Evolutionary conservation across 2,329 filamentous ascomycete species (phyloP).

Genomic region (Westerdykella aurantiaca): DNA sequence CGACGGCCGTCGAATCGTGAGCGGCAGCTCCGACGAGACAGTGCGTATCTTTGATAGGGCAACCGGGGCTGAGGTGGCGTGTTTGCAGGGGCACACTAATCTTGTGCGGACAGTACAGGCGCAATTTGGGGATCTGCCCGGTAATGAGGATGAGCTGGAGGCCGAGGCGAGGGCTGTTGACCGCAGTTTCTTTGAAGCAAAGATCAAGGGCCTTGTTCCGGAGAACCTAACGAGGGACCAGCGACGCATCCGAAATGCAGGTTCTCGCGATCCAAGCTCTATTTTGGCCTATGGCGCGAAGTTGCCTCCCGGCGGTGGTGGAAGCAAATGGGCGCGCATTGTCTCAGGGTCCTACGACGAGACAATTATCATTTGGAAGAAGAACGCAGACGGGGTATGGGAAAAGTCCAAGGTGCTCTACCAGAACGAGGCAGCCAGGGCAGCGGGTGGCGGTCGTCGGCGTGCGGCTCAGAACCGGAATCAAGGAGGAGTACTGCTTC

Average conservation of each 20-base stretch:
- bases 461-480: slow-evolving; percentile 17
- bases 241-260: slow-evolving; percentile 53
- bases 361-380: slow-evolving; percentile 90
- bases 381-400: slow-evolving; percentile 80
- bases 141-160: slow-evolving; percentile 68
- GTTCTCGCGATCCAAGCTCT: slow-evolving; percentile 68
- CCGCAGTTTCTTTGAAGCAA: slow-evolving; percentile 60
- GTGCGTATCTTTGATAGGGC: slow-evolving; percentile 90
- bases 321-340: slow-evolving; percentile 85
- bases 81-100: slow-evolving; percentile 71
- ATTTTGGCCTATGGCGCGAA: slow-evolving; percentile 78
- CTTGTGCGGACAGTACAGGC: slow-evolving; percentile 93
- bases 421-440: slow-evolving; percentile 61
- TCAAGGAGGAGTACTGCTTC: slow-evolving; percentile 2
- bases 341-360: slow-evolving; percentile 96
- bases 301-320: slow-evolving; percentile 83
- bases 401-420: slow-evolving; percentile 67
- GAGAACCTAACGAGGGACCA: slow-evolving; percentile 27
- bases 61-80: slow-evolving; percentile 83
- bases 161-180: slow-evolving; percentile 69
- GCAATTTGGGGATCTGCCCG: slow-evolving; percentile 82
- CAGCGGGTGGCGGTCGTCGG: slow-evolving; percentile 42
- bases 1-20: slow-evolving; percentile 87
- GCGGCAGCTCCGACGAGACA: slow-evolving; percentile 91
- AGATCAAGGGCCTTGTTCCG: slow-evolving; percentile 42